Conservation (phyloP, 768 basidiomycete genomes). For the Panaeolus papilionaceus region DNA sequence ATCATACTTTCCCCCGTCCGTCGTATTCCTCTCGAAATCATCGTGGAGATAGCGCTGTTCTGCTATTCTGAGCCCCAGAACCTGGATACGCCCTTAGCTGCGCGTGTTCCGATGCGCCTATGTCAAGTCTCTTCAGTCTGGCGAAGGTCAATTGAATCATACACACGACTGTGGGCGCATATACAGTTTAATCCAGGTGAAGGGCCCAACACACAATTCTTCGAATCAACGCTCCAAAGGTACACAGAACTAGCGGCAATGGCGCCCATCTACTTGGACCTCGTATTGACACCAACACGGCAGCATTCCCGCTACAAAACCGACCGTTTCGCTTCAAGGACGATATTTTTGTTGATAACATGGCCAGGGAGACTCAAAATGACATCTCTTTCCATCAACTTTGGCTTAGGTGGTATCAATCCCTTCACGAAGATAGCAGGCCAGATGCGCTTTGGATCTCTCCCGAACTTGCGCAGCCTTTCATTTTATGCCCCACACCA, state of each 20-base stretch:
- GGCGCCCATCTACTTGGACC: neutral
- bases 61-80: neutral
- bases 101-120: neutral
- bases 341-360: neutral
- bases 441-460: neutral
- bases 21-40: neutral
- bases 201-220: neutral
- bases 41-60: neutral
- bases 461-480: neutral
- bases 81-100: neutral
- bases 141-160: neutral
- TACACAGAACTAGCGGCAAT: neutral
- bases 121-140: neutral
- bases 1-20: neutral
- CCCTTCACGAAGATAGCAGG: neutral
- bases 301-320: neutral
- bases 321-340: neutral
- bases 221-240: neutral
- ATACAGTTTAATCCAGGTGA: neutral
- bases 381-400: neutral
- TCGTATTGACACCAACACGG: neutral
- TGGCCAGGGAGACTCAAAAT: neutral
- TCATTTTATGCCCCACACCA: neutral
- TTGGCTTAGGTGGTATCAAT: neutral
- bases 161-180: neutral